phyloP scores from a whole-genome alignment of 2,329 filamentous ascomycete species.

The Pestalotiopsis fici region DNA sequence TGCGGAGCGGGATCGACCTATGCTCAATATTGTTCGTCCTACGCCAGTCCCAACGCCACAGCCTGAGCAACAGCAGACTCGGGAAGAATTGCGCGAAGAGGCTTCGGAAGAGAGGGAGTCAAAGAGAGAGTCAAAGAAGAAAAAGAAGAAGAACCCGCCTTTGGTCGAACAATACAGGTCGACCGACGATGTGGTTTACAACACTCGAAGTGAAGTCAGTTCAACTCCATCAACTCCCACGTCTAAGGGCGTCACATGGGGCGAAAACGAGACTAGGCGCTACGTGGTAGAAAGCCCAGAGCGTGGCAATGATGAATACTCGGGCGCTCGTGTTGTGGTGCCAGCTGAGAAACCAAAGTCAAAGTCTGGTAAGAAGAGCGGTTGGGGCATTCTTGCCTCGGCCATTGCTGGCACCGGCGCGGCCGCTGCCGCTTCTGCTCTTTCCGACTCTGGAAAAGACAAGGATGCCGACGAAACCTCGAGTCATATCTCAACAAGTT shows the following conservation, averaged over 20 bases:
- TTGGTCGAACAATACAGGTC: constrained; percentile 14
- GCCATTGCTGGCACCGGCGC: constrained; percentile 44
- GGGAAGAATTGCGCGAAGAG: constrained; percentile 16
- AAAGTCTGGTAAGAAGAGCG: constrained; percentile 39
- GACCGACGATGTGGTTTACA: constrained; percentile 37
- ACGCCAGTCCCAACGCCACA: constrained; percentile 57
- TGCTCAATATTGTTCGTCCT: constrained; percentile 62
- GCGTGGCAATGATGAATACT: constrained; percentile 29
- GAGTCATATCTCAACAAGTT: constrained; percentile 1
- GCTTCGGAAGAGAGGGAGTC: background rate
- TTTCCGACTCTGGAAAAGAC: constrained; percentile 14
- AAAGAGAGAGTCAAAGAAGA: constrained; percentile 11
- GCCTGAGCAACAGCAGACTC: constrained; percentile 39
- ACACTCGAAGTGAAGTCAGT: constrained; percentile 42
- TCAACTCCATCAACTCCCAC: constrained; percentile 42
- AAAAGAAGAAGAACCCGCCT: constrained; percentile 6
- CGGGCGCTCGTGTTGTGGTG: constrained; percentile 27
- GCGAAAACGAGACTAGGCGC: constrained; percentile 63
- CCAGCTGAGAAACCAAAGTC: constrained; percentile 26
- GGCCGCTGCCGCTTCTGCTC: constrained; percentile 20
- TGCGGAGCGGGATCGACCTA: constrained; percentile 55
- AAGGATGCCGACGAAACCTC: constrained; percentile 8
- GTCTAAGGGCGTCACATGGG: constrained; percentile 65
- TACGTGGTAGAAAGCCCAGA: constrained; percentile 64
- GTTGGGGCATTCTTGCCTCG: constrained; percentile 55